Percentiles rank a stretch among this genome's conserved stretches.
Evolutionary conservation across 192 early-diverging fungal genomes (phyloP).

Genomic region (Backusella tarrabulga): DNA sequence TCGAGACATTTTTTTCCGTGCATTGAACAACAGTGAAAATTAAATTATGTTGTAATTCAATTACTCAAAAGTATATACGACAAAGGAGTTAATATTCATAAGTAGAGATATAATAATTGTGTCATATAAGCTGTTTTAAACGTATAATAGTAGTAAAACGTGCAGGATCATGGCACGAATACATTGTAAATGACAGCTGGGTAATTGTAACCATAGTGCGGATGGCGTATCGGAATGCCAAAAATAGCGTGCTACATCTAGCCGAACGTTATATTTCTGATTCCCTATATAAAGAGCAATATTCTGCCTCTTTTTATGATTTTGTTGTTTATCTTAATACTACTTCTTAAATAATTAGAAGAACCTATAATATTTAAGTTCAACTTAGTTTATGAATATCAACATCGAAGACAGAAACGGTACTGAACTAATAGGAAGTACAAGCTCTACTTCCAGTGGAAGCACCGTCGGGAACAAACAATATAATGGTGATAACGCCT

Average conservation of each 20-base stretch:
- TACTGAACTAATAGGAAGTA: not conserved
- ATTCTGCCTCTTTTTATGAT: not conserved
- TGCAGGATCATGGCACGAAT: not conserved
- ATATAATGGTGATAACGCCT: not conserved
- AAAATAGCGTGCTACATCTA: constrained; percentile 2
- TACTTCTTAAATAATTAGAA: not conserved
- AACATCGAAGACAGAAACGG: not conserved
- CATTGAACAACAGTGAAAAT: not conserved
- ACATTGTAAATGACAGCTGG: not conserved
- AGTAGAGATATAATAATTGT: not conserved
- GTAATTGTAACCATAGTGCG: not conserved
- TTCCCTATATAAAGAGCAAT: not conserved
- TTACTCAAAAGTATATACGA: not conserved
- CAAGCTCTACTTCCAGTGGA: not conserved
- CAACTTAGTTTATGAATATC: not conserved
- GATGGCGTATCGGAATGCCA: not conserved
- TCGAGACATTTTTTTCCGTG: not conserved
- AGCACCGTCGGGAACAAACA: not conserved
- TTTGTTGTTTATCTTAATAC: not conserved
- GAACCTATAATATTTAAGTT: not conserved
- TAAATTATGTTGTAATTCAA: not conserved
- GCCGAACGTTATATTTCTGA: not conserved
- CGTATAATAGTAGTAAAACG: not conserved
- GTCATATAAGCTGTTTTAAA: not conserved
- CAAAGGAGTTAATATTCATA: not conserved